Percentiles rank a stretch among this genome's conserved stretches.
Evolutionary conservation across 805 yeast species (phyloP).

Genomic region (Teunomyces atbi): DNA sequence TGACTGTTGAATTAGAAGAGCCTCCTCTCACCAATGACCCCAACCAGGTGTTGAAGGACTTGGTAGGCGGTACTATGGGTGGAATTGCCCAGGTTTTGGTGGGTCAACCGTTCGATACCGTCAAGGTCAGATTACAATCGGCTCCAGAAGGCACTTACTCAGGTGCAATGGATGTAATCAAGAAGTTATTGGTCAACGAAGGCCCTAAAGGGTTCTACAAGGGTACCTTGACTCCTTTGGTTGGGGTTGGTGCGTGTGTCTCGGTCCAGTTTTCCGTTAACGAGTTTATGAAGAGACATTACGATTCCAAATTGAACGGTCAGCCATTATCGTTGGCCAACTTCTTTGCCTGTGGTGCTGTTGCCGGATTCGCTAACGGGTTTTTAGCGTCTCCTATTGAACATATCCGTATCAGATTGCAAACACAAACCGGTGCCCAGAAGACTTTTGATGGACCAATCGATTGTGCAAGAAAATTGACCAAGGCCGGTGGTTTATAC

Average conservation of each 20-base stretch:
- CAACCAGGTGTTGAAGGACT: conserved; percentile 64
- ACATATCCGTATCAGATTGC: conserved; percentile 90
- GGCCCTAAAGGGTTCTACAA: conserved; percentile 44
- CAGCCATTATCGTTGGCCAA: conserved; percentile 55
- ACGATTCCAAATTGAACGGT: conserved; percentile 46
- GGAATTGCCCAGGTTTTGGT: conserved; percentile 94
- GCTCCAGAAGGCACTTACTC: conserved; percentile 73
- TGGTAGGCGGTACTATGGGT: conserved; percentile 89
- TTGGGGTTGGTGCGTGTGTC: conserved; percentile 89
- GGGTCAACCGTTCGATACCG: conserved; percentile 96
- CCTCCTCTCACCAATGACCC: conserved; percentile 33
- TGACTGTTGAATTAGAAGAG: conserved; percentile 46
- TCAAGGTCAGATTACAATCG: conserved; percentile 89
- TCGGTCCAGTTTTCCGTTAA: conserved; percentile 94
- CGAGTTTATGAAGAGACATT: conserved; percentile 87
- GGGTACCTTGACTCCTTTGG: conserved; percentile 46
- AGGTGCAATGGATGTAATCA: conserved; percentile 77
- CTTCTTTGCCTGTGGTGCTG: conserved; percentile 79
- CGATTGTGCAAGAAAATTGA: conserved; percentile 63
- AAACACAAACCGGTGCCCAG: conserved; percentile 69
- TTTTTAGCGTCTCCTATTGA: conserved; percentile 92
- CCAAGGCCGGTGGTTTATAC: conserved; percentile 56
- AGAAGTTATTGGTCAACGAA: conserved; percentile 53
- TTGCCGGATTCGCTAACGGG: conserved; percentile 92
- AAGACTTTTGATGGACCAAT: conserved; percentile 67